Percentiles rank a stretch among this genome's conserved stretches.
phyloP scores from a whole-genome alignment of 495 filamentous ascomycete genomes.

The Aspergillus nidulans region DNA sequence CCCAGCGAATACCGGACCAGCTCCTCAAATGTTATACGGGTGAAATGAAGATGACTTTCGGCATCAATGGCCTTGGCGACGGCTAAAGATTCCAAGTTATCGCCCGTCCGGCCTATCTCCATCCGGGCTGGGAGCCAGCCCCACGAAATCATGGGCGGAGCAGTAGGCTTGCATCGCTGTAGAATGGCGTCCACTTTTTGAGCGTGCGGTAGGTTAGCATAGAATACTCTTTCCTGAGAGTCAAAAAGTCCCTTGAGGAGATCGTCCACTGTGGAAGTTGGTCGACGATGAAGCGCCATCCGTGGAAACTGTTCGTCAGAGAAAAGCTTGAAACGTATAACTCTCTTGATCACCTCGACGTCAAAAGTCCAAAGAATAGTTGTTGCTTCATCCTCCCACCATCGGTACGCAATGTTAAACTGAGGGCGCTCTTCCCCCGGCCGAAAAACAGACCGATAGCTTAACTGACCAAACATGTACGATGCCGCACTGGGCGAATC shows the following conservation, averaged over 20 bases:
- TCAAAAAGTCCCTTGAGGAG: slow-evolving; percentile 28
- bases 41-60: slow-evolving; percentile 43
- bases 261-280: slow-evolving; percentile 27
- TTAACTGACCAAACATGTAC: slow-evolving; percentile 16
- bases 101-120: slow-evolving; percentile 17
- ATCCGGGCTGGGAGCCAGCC: slow-evolving; percentile 34
- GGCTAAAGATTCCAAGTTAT: slow-evolving; percentile 14
- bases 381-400: slow-evolving; percentile 43
- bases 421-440: slow-evolving; percentile 28
- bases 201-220: slow-evolving; percentile 28
- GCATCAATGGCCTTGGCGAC: slow-evolving; percentile 37
- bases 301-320: slow-evolving; percentile 33
- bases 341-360: slow-evolving; percentile 31
- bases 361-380: slow-evolving; percentile 42
- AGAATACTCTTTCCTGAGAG: slow-evolving; percentile 24
- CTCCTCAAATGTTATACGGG: slow-evolving; percentile 37
- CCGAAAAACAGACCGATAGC: slow-evolving; percentile 33
- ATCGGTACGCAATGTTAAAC: slow-evolving; percentile 30
- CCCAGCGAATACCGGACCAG: slow-evolving; percentile 38
- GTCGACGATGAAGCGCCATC: slow-evolving; percentile 29
- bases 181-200: slow-evolving; percentile 45
- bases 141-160: slow-evolving; percentile 28
- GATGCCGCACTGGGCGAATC: slow-evolving; percentile 4
- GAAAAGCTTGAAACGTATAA: slow-evolving; percentile 39
- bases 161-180: slow-evolving; percentile 24